Base-by-base conservation (phyloP, 2,329 filamentous ascomycete genomes). In the Monilinia polystroma region DNA sequence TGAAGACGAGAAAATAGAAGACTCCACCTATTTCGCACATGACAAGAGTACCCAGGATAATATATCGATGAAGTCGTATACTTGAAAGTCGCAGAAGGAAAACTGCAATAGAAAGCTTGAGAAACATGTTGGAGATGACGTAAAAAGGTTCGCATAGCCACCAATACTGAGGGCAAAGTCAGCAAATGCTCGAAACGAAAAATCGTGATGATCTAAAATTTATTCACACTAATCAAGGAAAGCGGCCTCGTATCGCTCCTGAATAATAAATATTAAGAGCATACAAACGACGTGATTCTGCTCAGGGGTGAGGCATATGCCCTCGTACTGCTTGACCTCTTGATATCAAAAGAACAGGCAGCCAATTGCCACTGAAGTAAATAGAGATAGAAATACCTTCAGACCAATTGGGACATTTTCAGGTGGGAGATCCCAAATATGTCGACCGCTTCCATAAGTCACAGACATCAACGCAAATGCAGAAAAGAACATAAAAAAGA, bases 131-230 rank as follows among this genome's bases (percentile, higher is more conserved):
- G 7, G 78, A 76, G n/a, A 78, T 63, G n/a, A 80, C 73, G 54
- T 80, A 81, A 35, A 74, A 71, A 10, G 77, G 69, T 63, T 80
- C 79, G 23, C 76, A 79, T 6, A 74, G 73, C 78, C 78, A 80
- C 75, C 75, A 76, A 72, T 72, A 75, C 70, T 75, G 54, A 54
- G 35, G 2, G 5, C 4, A 51, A 18, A 41, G 43, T 65, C 14
- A 66, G 59, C 14, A 64, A 58, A 57, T 20, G 32, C 12, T 29
- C 29, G 18, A 52, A 8, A 52, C 10, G 20, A 49, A 2, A 4
- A 26, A 12, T 10, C 2, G 12, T 62, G n/a, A 26, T 41, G 8
- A 16, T 29, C 4, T 52, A 29, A 26, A 29, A 45, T 2, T 4
- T 51, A 32, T 5, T 18, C 32, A 26, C 6, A 7, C 16, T 35